Conservation (phyloP, 2,329 filamentous ascomycete genomes). For the Fusarium austroafricanum region DNA sequence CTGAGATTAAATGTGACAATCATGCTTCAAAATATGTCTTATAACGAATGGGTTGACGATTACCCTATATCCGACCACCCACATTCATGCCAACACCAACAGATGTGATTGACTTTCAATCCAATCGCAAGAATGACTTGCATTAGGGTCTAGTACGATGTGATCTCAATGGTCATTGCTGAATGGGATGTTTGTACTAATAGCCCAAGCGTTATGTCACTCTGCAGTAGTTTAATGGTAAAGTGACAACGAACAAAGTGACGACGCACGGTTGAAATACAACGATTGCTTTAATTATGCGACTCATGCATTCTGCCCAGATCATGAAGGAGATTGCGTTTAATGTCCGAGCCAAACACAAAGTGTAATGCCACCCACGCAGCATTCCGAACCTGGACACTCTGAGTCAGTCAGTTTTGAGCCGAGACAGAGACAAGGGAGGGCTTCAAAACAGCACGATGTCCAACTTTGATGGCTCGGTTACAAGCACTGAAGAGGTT, state of each 20-base stretch:
- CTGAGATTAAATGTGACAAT: neutral
- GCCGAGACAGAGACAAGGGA: constrained; percentile 6
- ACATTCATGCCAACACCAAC: neutral
- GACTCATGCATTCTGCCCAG: constrained; percentile 5
- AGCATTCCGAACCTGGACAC: neutral
- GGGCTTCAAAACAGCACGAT: neutral
- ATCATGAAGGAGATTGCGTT: neutral
- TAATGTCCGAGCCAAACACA: neutral
- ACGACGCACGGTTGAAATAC: neutral
- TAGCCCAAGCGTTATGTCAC: neutral
- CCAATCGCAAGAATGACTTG: neutral
- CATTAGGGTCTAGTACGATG: neutral
- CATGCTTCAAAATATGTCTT: neutral
- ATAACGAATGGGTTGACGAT: too few relatives aligned
- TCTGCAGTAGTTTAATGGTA: neutral
- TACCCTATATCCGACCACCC: neutral
- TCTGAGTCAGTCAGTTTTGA: constrained; percentile 19
- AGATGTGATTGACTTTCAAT: neutral
- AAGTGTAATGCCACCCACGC: neutral
- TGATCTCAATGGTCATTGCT: neutral
- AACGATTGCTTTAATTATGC: neutral
- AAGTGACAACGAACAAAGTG: neutral
- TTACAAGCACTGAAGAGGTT: constrained; percentile 3
- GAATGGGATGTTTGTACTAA: neutral
- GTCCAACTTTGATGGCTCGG: constrained; percentile 11